Percentiles rank a stretch among this genome's conserved stretches.
These are phyloP conservation scores for Reticulascus tulasneorum DNA, from an alignment of 2,329 filamentous ascomycete genomes.

Conservation along the genomic window DNA sequence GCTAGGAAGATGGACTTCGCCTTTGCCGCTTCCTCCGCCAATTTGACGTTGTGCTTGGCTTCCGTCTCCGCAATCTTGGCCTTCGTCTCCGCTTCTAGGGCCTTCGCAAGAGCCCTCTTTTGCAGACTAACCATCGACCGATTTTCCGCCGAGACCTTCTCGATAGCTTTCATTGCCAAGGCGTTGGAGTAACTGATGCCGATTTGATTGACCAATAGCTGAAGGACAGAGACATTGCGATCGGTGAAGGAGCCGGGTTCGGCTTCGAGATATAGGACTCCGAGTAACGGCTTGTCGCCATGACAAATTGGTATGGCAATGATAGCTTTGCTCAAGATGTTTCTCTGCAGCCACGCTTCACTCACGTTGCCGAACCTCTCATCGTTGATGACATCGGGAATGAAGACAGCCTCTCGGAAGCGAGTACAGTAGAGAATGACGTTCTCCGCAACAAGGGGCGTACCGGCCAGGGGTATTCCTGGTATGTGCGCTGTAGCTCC, in stretches of 20 bases:
- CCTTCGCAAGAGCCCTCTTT: slow-evolving; percentile 68
- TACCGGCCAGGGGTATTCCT: slow-evolving; percentile 60
- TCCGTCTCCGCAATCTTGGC: slow-evolving; percentile 73
- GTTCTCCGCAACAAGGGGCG: slow-evolving; percentile 69
- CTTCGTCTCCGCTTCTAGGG: slow-evolving; percentile 69
- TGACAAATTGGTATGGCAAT: slow-evolving; percentile 79
- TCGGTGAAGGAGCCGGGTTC: slow-evolving; percentile 74
- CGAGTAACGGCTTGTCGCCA: slow-evolving; percentile 65
- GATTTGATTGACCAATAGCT: slow-evolving; percentile 75
- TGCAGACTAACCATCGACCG: slow-evolving; percentile 74
- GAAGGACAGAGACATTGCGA: slow-evolving; percentile 62
- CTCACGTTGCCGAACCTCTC: slow-evolving; percentile 75
- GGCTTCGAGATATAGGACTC: slow-evolving; percentile 72
- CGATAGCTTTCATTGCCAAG: slow-evolving; percentile 64
- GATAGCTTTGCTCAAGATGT: slow-evolving; percentile 68
- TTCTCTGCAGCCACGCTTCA: slow-evolving; percentile 62
- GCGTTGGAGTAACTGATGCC: slow-evolving; percentile 68
- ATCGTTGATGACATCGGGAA: slow-evolving; percentile 69
- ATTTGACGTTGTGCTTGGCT: slow-evolving; percentile 72
- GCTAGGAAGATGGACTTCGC: slow-evolving; percentile 79
- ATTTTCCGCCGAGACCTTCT: slow-evolving; percentile 75
- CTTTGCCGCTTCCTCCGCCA: slow-evolving; percentile 79
- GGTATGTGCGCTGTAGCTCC: slow-evolving; percentile 65
- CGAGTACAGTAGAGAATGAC: slow-evolving; percentile 73
- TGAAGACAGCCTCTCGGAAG: slow-evolving; percentile 71